These are phyloP conservation scores for Ampelocalamus luodianensis DNA, from an alignment of 176 grass and related monocot species.

Conservation along the genomic window DNA sequence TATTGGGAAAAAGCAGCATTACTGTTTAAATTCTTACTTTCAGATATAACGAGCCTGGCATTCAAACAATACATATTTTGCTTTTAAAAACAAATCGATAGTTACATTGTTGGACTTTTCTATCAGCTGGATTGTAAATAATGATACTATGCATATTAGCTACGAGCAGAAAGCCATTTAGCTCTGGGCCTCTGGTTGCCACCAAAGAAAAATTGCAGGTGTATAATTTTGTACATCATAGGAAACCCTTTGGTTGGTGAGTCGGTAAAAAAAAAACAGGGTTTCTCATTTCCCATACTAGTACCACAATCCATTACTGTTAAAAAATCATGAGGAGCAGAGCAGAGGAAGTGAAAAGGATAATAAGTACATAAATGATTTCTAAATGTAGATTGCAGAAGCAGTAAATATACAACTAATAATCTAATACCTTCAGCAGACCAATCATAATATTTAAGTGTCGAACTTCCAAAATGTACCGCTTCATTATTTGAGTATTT, in stretches of 20 bases:
- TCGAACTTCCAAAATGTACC: conserved; percentile 83
- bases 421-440: conserved; percentile 85
- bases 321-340: background rate
- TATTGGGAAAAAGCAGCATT: background rate
- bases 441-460: conserved; percentile 79
- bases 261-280: conserved; percentile 14
- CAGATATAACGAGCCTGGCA: background rate
- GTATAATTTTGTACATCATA: conserved; percentile 1
- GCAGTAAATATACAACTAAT: conserved; percentile 2
- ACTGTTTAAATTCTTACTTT: background rate
- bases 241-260: conserved; percentile 4
- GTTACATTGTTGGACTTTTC: background rate
- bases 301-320: conserved; percentile 13
- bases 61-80: background rate
- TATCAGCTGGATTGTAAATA: conserved; percentile 1
- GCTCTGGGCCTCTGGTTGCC: conserved; percentile 12
- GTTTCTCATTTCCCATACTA: conserved; percentile 34
- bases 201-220: conserved; percentile 14
- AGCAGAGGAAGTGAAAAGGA: conserved; percentile 2
- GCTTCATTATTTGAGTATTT: conserved; percentile 98
- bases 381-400: conserved; percentile 35
- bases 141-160: conserved; percentile 18
- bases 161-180: conserved; percentile 28
- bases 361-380: conserved; percentile 11
- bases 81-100: conserved; percentile 13